Conservation (phyloP, 768 basidiomycete genomes). For the Floccularia luteovirens region DNA sequence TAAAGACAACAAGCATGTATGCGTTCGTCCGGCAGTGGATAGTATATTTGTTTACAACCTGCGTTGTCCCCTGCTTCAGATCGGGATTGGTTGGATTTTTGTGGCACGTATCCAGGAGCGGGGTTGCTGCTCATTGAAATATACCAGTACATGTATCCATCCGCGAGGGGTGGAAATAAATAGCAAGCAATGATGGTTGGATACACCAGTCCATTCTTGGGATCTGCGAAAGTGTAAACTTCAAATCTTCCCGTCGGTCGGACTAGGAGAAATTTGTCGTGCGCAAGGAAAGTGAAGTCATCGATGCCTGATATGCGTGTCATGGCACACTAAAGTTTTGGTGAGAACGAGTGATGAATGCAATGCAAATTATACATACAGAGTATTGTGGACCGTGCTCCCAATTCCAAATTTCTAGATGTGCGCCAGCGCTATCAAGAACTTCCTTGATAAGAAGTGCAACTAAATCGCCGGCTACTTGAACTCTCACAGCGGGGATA, state of each 20-base stretch:
- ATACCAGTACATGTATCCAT: conserved; percentile 43
- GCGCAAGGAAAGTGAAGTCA: conserved; percentile 44
- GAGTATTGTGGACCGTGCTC: conserved; percentile 27
- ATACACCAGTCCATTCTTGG: conserved; percentile 15
- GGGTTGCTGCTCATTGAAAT: conserved; percentile 48
- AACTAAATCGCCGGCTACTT: conserved; percentile 37
- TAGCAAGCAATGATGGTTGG: conserved; percentile 30
- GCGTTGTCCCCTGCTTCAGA: conserved; percentile 8
- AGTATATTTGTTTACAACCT: conserved; percentile 26
- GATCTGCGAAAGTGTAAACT: conserved; percentile 38
- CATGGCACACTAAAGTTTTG: conserved; percentile 27
- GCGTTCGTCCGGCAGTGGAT: conserved; percentile 38
- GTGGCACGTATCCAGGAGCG: conserved; percentile 31
- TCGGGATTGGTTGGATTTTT: conserved; percentile 3
- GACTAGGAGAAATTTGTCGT: conserved; percentile 37
- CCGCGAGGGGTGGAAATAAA: conserved; percentile 33
- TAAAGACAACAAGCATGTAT: conserved; percentile 43
- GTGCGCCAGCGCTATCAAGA: conserved; percentile 28
- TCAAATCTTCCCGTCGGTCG: conserved; percentile 38
- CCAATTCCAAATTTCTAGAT: conserved; percentile 49
- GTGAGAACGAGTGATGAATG: conserved; percentile 2
- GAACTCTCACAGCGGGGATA: conserved; percentile 34
- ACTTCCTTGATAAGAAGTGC: conserved; percentile 43
- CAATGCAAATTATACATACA: conserved; percentile 19
- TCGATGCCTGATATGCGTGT: conserved; percentile 35